A percentile compares a stretch with the other conserved stretches of the same genome.
Conservation (phyloP, 2,329 filamentous ascomycete species). For the Xylariaceae sp. region DNA sequence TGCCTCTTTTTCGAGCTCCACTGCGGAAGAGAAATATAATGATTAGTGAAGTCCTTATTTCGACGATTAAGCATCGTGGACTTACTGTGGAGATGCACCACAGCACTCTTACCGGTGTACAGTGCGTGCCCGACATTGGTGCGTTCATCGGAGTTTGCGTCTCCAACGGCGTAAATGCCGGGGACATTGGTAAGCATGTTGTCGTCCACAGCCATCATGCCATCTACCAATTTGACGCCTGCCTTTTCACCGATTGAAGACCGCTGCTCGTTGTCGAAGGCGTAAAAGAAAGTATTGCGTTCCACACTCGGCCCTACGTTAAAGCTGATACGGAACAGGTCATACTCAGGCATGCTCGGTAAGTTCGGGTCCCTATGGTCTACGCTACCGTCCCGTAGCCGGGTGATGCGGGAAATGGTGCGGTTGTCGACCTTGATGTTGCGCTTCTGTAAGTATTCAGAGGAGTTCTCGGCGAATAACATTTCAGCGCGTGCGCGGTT, state of each 20-base stretch:
- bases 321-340: slow-evolving; percentile 63
- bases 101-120: slow-evolving; percentile 64
- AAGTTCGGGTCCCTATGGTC: slow-evolving; percentile 46
- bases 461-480: slow-evolving; percentile 52
- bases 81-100: slow-evolving; percentile 63
- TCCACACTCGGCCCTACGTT: slow-evolving; percentile 47
- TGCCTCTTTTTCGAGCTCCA: slow-evolving; percentile 4
- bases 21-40: not conserved
- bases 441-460: slow-evolving; percentile 55
- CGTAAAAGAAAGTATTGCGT: slow-evolving; percentile 59
- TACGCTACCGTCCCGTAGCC: slow-evolving; percentile 50
- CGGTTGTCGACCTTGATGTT: slow-evolving; percentile 63
- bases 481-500: slow-evolving; percentile 47
- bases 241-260: slow-evolving; percentile 54
- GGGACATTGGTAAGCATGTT: slow-evolving; percentile 55
- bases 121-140: slow-evolving; percentile 68
- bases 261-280: slow-evolving; percentile 54
- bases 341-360: slow-evolving; percentile 54
- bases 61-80: slow-evolving; percentile 3
- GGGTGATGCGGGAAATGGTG: slow-evolving; percentile 56
- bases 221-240: slow-evolving; percentile 53
- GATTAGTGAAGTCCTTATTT: not conserved
- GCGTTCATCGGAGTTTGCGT: slow-evolving; percentile 62
- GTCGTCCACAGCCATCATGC: slow-evolving; percentile 52
- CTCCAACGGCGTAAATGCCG: slow-evolving; percentile 65